These are phyloP conservation scores for Artemisia annua DNA, from an alignment of 129 eudicot genomes.

Conservation along the genomic window DNA sequence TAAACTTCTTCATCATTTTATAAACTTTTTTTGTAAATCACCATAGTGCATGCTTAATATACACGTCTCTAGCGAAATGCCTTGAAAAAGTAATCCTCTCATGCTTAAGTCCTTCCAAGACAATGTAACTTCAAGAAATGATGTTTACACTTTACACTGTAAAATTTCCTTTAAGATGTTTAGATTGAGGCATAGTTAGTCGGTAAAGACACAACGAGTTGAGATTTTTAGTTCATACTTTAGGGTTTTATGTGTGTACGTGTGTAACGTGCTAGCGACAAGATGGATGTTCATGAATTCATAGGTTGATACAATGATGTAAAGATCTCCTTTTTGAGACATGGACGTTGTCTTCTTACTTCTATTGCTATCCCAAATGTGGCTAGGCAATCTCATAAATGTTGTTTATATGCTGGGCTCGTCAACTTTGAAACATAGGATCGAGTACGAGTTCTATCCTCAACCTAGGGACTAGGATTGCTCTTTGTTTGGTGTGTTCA, in stretches of 20 bases:
- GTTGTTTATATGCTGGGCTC: not conserved
- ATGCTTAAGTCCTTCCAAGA: too few relatives aligned
- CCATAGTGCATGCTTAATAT: too few relatives aligned
- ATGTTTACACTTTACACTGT: not conserved
- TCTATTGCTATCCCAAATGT: not conserved
- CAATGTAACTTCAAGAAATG: not conserved
- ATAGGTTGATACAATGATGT: too few relatives aligned
- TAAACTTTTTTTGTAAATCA: too few relatives aligned
- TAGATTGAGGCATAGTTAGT: not conserved
- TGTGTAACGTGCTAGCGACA: too few relatives aligned
- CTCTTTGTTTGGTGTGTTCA: not conserved
- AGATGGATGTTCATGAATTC: too few relatives aligned
- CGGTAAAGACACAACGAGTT: not conserved
- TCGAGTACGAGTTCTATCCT: not conserved
- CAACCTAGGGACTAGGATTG: not conserved
- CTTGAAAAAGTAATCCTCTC: too few relatives aligned
- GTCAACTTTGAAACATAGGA: not conserved
- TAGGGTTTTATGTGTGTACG: too few relatives aligned
- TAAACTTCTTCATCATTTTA: too few relatives aligned
- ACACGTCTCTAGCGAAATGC: too few relatives aligned
- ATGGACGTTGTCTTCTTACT: too few relatives aligned
- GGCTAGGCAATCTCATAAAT: conserved; percentile 8
- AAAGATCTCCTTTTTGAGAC: too few relatives aligned
- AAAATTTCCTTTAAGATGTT: not conserved
- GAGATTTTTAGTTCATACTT: not conserved